Evolutionary conservation across 805 yeast genomes (phyloP).

Genomic region (Diddensiella santjacobensis): DNA sequence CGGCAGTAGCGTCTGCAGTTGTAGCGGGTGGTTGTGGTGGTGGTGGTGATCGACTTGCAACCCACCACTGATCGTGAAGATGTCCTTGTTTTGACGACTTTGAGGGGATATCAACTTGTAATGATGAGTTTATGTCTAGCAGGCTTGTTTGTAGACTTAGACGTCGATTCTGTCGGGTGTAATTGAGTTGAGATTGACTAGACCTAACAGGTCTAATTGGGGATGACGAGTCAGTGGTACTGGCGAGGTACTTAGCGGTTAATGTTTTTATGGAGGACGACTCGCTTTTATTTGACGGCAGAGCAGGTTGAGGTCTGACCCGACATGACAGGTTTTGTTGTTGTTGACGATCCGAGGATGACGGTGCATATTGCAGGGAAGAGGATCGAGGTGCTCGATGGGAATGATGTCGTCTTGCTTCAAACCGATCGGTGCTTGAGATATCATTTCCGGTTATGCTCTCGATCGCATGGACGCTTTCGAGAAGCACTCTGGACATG

Average conservation of each 20-base stretch:
- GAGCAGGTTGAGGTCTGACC: background rate
- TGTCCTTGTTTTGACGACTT: background rate
- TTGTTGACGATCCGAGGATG: background rate
- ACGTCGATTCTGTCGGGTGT: background rate
- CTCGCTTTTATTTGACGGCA: background rate
- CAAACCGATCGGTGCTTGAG: background rate
- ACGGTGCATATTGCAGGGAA: background rate
- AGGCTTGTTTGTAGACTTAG: background rate
- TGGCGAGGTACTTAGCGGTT: background rate
- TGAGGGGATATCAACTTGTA: background rate
- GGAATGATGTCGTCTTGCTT: background rate
- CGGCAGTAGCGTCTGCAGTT: background rate
- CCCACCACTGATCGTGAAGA: background rate
- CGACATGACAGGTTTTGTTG: background rate
- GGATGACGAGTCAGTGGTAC: background rate
- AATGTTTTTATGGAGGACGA: background rate
- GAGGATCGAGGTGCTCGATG: conserved; percentile 1
- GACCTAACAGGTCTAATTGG: background rate
- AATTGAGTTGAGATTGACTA: background rate
- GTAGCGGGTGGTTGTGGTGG: background rate
- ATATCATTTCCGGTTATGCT: background rate
- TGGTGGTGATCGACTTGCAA: background rate
- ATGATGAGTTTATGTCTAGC: background rate
- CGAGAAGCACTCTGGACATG: background rate
- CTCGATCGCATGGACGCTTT: background rate